Percentiles rank a stretch among this genome's conserved stretches.
Conservation (phyloP, 345 rosid species). For the Brassica nigra region DNA sequence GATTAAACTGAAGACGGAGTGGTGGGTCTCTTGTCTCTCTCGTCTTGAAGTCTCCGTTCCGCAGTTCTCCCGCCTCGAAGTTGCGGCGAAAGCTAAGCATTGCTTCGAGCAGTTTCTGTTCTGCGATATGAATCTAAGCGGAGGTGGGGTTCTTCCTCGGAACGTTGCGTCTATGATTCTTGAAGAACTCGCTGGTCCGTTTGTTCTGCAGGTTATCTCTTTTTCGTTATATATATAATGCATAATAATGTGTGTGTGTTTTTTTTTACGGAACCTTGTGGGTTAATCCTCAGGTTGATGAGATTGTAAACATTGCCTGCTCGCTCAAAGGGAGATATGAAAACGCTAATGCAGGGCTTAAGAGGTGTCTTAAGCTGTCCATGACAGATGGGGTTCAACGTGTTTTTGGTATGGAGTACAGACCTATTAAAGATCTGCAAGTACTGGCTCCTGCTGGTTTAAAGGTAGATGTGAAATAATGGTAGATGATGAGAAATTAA, state of each 20-base stretch:
- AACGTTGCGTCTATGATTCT: conserved; percentile 67
- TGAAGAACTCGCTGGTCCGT: conserved; percentile 81
- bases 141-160: conserved; percentile 77
- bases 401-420: conserved; percentile 87
- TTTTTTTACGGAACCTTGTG: background rate
- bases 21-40: conserved; percentile 66
- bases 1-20: conserved; percentile 60
- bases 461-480: conserved; percentile 38
- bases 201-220: conserved; percentile 70
- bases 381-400: conserved; percentile 95
- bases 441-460: conserved; percentile 78
- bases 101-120: conserved; percentile 74
- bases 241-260: conserved; percentile 1
- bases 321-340: conserved; percentile 78
- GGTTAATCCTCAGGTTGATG: conserved; percentile 72
- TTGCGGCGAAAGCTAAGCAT: conserved; percentile 63
- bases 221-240: background rate
- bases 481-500: background rate
- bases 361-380: conserved; percentile 88
- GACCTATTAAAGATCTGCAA: conserved; percentile 84
- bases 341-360: conserved; percentile 64
- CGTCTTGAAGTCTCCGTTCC: conserved; percentile 52
- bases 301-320: conserved; percentile 76
- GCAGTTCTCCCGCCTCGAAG: conserved; percentile 47
- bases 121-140: conserved; percentile 78